Evolutionary conservation across 148 eudicot species (phyloP).

Genomic region (Cornus florida): DNA sequence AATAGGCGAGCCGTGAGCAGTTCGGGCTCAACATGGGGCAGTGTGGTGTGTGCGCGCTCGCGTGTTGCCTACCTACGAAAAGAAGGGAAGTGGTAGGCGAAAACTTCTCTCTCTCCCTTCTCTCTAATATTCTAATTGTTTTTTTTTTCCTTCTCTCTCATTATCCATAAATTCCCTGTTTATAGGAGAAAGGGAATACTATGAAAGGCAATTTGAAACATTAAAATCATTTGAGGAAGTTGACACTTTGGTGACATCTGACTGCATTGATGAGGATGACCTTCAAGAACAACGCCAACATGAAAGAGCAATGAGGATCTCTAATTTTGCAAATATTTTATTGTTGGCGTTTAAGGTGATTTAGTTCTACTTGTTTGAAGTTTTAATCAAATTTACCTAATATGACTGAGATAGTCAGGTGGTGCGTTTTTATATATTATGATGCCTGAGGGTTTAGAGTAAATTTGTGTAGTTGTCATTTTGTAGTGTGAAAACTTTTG

Average conservation of each 20-base stretch:
- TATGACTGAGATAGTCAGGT: background rate
- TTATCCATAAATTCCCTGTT: background rate
- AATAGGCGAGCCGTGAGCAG: too few relatives aligned
- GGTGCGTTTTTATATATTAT: too few relatives aligned
- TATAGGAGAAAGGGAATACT: slow-evolving; percentile 81
- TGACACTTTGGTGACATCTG: slow-evolving; percentile 50
- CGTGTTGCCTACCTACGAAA: background rate
- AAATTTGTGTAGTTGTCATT: background rate
- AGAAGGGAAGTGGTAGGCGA: too few relatives aligned
- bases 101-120: background rate
- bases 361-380: background rate
- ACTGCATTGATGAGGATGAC: slow-evolving; percentile 43
- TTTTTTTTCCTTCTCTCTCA: background rate
- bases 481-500: too few relatives aligned
- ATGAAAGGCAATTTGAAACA: slow-evolving; percentile 72
- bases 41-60: background rate
- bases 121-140: background rate
- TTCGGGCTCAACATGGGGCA: too few relatives aligned
- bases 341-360: slow-evolving; percentile 74
- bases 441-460: background rate
- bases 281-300: slow-evolving; percentile 52
- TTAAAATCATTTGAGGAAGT: slow-evolving; percentile 79
- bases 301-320: slow-evolving; percentile 88
- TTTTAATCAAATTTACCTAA: background rate
- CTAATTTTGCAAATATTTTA: slow-evolving; percentile 76